A percentile compares a stretch with the other conserved stretches of the same genome.
Conservation (phyloP, 2,329 filamentous ascomycete species). For the Calonectria honghensis region DNA sequence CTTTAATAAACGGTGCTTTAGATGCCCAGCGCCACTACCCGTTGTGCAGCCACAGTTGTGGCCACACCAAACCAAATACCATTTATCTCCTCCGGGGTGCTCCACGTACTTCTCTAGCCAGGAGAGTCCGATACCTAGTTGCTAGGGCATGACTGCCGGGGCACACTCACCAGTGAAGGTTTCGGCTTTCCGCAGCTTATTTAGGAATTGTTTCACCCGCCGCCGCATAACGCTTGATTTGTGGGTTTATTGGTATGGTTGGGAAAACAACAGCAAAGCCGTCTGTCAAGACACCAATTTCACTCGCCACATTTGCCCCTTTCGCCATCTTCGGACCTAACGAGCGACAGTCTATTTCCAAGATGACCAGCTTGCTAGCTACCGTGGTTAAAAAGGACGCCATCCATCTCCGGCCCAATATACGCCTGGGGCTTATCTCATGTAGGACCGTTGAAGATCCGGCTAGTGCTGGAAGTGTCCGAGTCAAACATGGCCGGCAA, state of each 20-base stretch:
- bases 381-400: not conserved
- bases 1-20: slow-evolving; percentile 2
- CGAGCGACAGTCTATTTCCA: slow-evolving; percentile 3
- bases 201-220: not conserved
- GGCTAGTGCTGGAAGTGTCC: slow-evolving; percentile 27
- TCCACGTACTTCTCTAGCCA: too few species aligned
- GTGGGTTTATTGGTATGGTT: not conserved
- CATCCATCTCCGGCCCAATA: not conserved
- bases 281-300: slow-evolving; percentile 4
- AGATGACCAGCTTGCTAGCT: slow-evolving; percentile 7
- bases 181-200: not conserved
- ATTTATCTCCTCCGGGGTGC: not conserved
- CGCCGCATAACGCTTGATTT: not conserved
- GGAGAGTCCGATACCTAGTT: not conserved
- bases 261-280: not conserved
- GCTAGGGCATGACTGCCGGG: not conserved
- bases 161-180: not conserved
- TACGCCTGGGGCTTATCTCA: not conserved
- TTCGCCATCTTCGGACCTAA: slow-evolving; percentile 18
- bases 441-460: slow-evolving; percentile 27
- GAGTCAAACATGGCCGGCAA: slow-evolving; percentile 46
- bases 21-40: slow-evolving; percentile 13
- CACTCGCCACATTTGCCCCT: slow-evolving; percentile 10
- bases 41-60: slow-evolving; percentile 10
- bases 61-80: not conserved